Evolutionary conservation across 805 yeast genomes (phyloP).

Genomic region (Wickerhamiella sergipiensis): DNA sequence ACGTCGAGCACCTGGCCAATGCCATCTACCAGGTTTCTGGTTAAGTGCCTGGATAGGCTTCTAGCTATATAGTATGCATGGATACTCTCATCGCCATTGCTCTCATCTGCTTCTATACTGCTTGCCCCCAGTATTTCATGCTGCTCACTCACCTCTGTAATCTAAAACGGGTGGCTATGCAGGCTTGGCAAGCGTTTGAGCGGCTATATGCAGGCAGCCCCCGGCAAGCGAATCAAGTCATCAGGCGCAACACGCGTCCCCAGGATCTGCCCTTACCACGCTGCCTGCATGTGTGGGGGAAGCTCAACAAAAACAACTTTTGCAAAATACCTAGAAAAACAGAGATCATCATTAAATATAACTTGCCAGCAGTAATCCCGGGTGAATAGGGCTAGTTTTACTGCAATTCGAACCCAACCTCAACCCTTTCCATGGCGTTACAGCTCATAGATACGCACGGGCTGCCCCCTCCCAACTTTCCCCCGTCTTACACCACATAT

Average conservation of each 20-base stretch:
- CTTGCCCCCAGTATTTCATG: too few relatives aligned
- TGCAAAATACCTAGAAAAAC: too few relatives aligned
- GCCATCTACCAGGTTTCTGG: conserved; percentile 25
- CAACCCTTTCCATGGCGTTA: not conserved
- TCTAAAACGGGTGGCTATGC: too few relatives aligned
- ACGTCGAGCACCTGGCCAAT: conserved; percentile 45
- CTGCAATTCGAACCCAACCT: not conserved
- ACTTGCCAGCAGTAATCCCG: too few relatives aligned
- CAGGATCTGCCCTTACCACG: not conserved
- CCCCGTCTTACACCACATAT: not conserved
- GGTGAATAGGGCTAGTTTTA: not conserved
- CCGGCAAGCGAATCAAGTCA: not conserved
- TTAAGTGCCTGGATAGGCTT: conserved; percentile 14
- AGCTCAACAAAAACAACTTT: not conserved
- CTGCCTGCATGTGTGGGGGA: not conserved
- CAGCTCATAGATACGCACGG: not conserved
- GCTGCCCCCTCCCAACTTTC: not conserved
- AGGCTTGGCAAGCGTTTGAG: too few relatives aligned
- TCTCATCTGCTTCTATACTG: too few relatives aligned
- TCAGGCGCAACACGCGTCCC: not conserved
- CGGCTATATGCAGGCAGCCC: not conserved
- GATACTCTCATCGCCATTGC: too few relatives aligned
- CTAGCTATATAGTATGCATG: not conserved
- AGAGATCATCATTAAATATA: too few relatives aligned
- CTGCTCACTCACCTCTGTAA: too few relatives aligned